Evolutionary conservation across 176 grass and related monocot genomes (phyloP).

Genomic region (Paspalum vaginatum): DNA sequence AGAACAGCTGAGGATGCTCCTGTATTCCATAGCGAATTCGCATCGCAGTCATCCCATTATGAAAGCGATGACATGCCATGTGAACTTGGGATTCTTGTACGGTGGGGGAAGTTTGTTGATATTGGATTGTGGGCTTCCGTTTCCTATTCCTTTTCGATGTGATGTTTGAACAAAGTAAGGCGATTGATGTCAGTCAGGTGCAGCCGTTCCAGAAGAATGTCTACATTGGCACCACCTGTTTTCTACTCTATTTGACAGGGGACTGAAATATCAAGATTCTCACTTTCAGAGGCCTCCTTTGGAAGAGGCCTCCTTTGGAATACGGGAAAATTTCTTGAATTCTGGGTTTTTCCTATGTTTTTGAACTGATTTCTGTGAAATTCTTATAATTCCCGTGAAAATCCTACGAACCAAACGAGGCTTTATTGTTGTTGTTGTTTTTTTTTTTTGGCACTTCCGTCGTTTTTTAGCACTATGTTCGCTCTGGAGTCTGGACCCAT

Average conservation of each 20-base stretch:
- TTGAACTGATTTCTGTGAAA: too few relatives aligned
- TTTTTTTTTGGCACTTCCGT: too few relatives aligned
- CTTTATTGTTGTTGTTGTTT: too few relatives aligned
- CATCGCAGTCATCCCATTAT: slow-evolving; percentile 47
- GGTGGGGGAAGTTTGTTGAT: slow-evolving; percentile 49
- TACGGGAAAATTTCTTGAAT: too few relatives aligned
- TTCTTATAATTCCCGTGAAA: too few relatives aligned
- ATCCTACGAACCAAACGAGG: too few relatives aligned
- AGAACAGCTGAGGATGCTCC: slow-evolving; percentile 34
- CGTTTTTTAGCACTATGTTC: too few relatives aligned
- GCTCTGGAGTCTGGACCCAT: too few relatives aligned
- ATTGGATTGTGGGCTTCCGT: slow-evolving; percentile 28
- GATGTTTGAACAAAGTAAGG: slow-evolving; percentile 13
- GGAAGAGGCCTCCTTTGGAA: too few relatives aligned
- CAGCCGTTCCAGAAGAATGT: neutral
- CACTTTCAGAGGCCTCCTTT: too few relatives aligned
- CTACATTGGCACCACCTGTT: neutral
- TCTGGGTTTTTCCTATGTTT: too few relatives aligned
- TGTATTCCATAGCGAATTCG: slow-evolving; percentile 23
- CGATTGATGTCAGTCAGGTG: neutral
- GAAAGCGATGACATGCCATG: slow-evolving; percentile 46
- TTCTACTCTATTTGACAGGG: neutral
- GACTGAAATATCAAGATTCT: neutral
- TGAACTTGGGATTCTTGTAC: slow-evolving; percentile 48
- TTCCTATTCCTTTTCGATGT: slow-evolving; percentile 4